These are phyloP conservation scores for Terana coerulea DNA, from an alignment of 768 basidiomycete species.

Conservation along the genomic window DNA sequence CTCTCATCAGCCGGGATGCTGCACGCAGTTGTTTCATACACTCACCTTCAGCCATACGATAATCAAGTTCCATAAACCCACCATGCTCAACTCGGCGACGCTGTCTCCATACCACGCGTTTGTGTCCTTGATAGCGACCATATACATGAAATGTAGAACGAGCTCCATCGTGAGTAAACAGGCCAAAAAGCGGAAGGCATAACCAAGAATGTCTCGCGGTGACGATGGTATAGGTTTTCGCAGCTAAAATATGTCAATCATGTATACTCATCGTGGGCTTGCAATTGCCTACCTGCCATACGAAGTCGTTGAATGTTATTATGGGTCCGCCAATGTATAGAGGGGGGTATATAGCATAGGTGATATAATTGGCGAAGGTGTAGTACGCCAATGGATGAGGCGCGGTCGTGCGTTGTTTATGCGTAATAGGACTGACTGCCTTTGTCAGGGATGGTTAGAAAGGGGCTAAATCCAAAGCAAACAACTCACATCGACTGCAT, in stretches of 20 bases:
- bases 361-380: constrained; percentile 66
- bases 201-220: constrained; percentile 40
- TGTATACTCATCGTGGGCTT: not conserved
- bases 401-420: constrained; percentile 57
- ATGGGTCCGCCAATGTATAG: constrained; percentile 96
- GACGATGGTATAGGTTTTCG: constrained; percentile 51
- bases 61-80: constrained; percentile 96
- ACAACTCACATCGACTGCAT: not conserved
- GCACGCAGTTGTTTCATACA: not conserved
- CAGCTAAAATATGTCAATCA: constrained; percentile 47
- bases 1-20: not conserved
- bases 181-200: constrained; percentile 65
- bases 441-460: constrained; percentile 7
- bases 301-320: constrained; percentile 92
- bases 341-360: constrained; percentile 89
- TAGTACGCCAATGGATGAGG: constrained; percentile 59
- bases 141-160: constrained; percentile 92
- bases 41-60: constrained; percentile 93
- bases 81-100: constrained; percentile 81
- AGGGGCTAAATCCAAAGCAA: not conserved
- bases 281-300: constrained; percentile 82
- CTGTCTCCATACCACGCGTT: constrained; percentile 78
- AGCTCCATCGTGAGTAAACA: constrained; percentile 85
- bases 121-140: constrained; percentile 91
- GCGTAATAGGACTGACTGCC: constrained; percentile 34